Base-by-base conservation (phyloP, 2,329 filamentous ascomycete species). In the Teratosphaeriaceae sp. region DNA sequence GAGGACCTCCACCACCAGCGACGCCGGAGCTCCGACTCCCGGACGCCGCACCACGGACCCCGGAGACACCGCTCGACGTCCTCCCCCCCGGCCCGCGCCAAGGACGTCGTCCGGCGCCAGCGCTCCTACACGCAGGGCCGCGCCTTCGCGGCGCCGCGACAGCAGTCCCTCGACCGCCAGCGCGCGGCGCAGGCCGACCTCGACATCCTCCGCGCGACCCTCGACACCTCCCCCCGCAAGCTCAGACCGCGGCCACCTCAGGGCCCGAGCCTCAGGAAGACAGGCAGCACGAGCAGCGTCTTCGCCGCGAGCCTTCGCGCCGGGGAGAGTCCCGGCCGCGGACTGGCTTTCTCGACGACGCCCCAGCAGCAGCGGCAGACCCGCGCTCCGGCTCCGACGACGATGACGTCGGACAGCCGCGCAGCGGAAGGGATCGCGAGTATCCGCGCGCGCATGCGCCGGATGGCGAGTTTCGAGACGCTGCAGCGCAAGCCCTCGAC, bases 91-190 rank as follows among this genome's bases (percentile, higher is more conserved):
- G 47, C 52, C 3, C 47, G 41, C 5, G 43, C 46, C 5, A 39
- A 29, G 3, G 49, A 53, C n/a, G n/a, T n/a, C 29, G 3, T 45
- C 30, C 24, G 30, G 2, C 56, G 64, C 12, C 59, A 63, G 7
- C 58, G 64, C 15, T 70, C 69, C 1, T 58, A 56, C 20, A 60
- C 69, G 1, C 72, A 73, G 57, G 74, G 74, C 13, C 71, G 71
- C 37, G 73, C 72, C 0, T 77, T 76, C 47, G 66, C 70, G 22
- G 71, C 71, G 16, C 72, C 74, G 5, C 64, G 73, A 24, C 67
- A 70, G 54, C 72, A 73, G 46, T 74, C 71, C 2, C 57, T 74
- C 3, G 69, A 75, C 23, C 65, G 66, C 12, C 64, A 69, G 52
- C 64, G 67, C 44, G 56, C 66, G 19, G 58, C 68, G 40, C 55